Evolutionary conservation across 192 early-diverging fungal genomes (phyloP).

Genomic region (Phlyctochytrium bullatum): DNA sequence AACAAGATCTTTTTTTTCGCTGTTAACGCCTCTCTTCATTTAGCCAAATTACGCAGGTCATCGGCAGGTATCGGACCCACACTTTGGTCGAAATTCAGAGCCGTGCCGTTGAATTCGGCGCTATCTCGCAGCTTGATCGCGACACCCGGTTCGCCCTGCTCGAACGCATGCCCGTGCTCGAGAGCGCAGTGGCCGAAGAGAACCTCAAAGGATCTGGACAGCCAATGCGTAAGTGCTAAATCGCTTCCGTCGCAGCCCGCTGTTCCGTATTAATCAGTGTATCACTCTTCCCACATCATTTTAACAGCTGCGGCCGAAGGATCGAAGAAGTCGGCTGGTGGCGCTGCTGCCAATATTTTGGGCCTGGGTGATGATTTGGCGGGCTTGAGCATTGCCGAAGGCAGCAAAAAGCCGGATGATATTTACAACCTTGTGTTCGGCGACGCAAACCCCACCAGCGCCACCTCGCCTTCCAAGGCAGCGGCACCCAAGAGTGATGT

Average conservation of each 20-base stretch:
- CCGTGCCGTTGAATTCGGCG: slow-evolving; percentile 87
- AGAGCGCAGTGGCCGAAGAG: slow-evolving; percentile 54
- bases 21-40: background rate
- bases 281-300: background rate
- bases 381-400: slow-evolving; percentile 6
- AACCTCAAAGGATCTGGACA: slow-evolving; percentile 40
- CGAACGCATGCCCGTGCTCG: slow-evolving; percentile 90
- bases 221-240: slow-evolving; percentile 15
- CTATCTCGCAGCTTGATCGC: slow-evolving; percentile 64
- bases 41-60: slow-evolving; percentile 54
- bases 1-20: slow-evolving; percentile 10
- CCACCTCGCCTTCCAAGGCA: slow-evolving; percentile 7
- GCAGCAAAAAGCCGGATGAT: slow-evolving; percentile 18
- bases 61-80: slow-evolving; percentile 63
- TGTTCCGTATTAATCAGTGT: too few species aligned
- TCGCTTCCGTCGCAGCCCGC: background rate
- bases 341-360: slow-evolving; percentile 19
- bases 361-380: slow-evolving; percentile 33
- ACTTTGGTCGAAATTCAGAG: slow-evolving; percentile 92
- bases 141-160: slow-evolving; percentile 56
- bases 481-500: slow-evolving; percentile 30
- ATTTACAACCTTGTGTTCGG: slow-evolving; percentile 45
- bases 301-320: too few species aligned
- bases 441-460: slow-evolving; percentile 9
- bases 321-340: background rate